Conservation (phyloP, 352 stramenopile species). For the Phytophthora melonis region DNA sequence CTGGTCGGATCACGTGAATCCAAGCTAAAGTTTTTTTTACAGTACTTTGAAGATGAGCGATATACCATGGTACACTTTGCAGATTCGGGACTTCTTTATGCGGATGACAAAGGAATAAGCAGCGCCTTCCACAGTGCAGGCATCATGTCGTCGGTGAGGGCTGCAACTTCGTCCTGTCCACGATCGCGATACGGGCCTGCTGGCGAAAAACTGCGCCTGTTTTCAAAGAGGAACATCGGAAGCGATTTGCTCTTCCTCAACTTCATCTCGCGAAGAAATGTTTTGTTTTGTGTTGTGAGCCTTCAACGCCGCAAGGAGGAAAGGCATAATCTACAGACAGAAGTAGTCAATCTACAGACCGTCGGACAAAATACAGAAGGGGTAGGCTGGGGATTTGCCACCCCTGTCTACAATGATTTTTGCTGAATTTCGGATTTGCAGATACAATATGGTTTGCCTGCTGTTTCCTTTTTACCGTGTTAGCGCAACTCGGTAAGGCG, state of each 20-base stretch:
- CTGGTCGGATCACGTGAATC: slow-evolving; percentile 5
- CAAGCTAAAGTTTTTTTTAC: slow-evolving; percentile 7
- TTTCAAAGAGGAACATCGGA: slow-evolving; percentile 19
- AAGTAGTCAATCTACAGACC: too few species aligned
- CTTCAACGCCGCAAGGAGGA: not conserved
- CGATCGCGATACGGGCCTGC: slow-evolving; percentile 26
- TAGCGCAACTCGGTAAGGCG: too few species aligned
- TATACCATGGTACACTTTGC: not conserved
- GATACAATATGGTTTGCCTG: too few species aligned
- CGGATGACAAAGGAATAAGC: slow-evolving; percentile 17
- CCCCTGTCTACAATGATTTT: too few species aligned
- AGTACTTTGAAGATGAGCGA: not conserved
- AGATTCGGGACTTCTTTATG: not conserved
- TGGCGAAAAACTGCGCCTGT: slow-evolving; percentile 35
- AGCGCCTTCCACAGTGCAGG: slow-evolving; percentile 8
- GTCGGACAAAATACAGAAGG: too few species aligned
- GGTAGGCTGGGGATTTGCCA: too few species aligned
- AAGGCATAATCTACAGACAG: too few species aligned
- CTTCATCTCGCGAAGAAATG: slow-evolving; percentile 29
- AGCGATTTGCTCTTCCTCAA: slow-evolving; percentile 30
- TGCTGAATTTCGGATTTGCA: too few species aligned
- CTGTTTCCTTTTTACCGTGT: too few species aligned
- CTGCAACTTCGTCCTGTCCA: slow-evolving; percentile 15
- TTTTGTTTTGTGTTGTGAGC: slow-evolving; percentile 1
- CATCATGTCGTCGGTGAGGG: slow-evolving; percentile 20